These are phyloP conservation scores for Lipomyces anomalus DNA, from an alignment of 805 yeast species.

Conservation along the genomic window DNA sequence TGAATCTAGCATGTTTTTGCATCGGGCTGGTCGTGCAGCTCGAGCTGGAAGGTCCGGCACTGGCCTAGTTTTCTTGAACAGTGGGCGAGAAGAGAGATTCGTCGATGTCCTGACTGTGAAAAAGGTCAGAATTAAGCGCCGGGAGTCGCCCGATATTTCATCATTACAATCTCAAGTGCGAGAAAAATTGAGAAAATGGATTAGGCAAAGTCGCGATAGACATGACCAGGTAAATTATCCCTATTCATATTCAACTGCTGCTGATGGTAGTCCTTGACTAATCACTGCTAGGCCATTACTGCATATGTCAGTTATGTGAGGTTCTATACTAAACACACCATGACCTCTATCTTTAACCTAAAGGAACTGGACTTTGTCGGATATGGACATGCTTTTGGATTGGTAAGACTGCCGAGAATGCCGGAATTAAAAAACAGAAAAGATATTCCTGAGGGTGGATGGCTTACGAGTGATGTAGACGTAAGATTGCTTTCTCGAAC, in stretches of 20 bases:
- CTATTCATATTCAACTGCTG: neutral
- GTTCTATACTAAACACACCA: slow-evolving; percentile 82
- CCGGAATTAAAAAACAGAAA: slow-evolving; percentile 59
- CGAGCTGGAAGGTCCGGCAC: slow-evolving; percentile 81
- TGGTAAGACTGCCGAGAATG: slow-evolving; percentile 85
- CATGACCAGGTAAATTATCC: slow-evolving; percentile 71
- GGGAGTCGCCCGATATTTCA: slow-evolving; percentile 23
- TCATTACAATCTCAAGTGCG: neutral
- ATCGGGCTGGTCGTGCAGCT: slow-evolving; percentile 93
- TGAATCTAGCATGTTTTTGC: slow-evolving; percentile 85
- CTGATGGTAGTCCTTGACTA: neutral
- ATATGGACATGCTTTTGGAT: slow-evolving; percentile 69
- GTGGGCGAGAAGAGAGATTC: slow-evolving; percentile 75
- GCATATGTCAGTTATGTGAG: slow-evolving; percentile 79
- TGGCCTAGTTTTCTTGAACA: slow-evolving; percentile 67
- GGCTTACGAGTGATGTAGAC: slow-evolving; percentile 59
- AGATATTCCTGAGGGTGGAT: slow-evolving; percentile 63
- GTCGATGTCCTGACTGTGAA: slow-evolving; percentile 74
- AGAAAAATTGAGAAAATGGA: slow-evolving; percentile 43
- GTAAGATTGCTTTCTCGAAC: slow-evolving; percentile 2
- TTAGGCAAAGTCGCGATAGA: slow-evolving; percentile 66
- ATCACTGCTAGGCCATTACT: slow-evolving; percentile 44
- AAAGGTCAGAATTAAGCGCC: slow-evolving; percentile 43
- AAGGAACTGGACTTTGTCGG: slow-evolving; percentile 65
- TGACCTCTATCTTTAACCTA: slow-evolving; percentile 79